Evolutionary conservation across 768 basidiomycete species (phyloP).

Genomic region (Amanita pallidorosea): DNA sequence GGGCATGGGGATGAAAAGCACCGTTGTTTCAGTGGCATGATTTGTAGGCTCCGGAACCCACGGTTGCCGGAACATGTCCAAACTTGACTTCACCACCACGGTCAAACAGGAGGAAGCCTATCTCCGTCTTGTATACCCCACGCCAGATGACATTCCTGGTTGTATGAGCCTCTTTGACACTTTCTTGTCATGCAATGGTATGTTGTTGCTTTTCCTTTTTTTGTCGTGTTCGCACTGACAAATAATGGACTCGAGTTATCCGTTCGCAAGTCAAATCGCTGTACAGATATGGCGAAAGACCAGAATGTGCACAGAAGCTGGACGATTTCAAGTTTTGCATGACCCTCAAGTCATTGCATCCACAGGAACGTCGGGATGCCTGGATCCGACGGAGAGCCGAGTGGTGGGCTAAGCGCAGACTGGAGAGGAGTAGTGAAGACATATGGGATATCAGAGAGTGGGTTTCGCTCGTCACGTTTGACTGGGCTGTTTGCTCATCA

Average conservation of each 20-base stretch:
- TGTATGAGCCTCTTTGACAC: slow-evolving; percentile 71
- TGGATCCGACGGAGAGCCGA: slow-evolving; percentile 87
- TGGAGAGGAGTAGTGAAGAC: slow-evolving; percentile 82
- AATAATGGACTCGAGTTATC: slow-evolving; percentile 36
- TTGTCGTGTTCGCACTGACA: background rate
- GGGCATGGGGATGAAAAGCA: slow-evolving; percentile 14
- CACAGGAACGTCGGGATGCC: slow-evolving; percentile 65
- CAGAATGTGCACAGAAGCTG: slow-evolving; percentile 65
- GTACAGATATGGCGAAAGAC: slow-evolving; percentile 74
- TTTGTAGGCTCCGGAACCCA: background rate
- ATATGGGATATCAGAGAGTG: slow-evolving; percentile 87
- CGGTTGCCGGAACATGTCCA: background rate
- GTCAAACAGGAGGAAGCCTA: slow-evolving; percentile 62
- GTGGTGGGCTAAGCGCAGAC: slow-evolving; percentile 83
- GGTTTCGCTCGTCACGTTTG: slow-evolving; percentile 12
- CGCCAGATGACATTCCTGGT: slow-evolving; percentile 67
- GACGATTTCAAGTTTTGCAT: slow-evolving; percentile 96
- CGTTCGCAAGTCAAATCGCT: slow-evolving; percentile 74
- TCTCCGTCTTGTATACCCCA: slow-evolving; percentile 30
- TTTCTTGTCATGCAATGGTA: slow-evolving; percentile 63
- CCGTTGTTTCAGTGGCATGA: background rate
- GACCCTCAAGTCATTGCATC: slow-evolving; percentile 66
- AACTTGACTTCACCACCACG: slow-evolving; percentile 30
- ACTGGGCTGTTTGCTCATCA: background rate
- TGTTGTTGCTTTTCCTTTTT: background rate